Conservation (phyloP, 140 eudicot genomes). For the Flaveria floridana region DNA sequence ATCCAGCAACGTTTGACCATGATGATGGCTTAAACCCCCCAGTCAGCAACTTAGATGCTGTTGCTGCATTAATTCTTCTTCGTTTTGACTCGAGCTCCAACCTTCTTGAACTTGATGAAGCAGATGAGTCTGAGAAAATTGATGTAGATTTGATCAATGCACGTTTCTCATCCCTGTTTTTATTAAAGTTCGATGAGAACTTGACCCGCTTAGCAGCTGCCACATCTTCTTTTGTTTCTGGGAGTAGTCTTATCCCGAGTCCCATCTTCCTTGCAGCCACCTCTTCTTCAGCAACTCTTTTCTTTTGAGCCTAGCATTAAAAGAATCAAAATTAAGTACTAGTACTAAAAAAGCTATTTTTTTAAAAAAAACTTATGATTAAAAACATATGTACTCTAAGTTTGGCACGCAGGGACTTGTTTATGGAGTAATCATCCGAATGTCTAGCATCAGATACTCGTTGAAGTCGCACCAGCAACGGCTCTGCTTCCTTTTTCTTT, state of each 20-base stretch:
- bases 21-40: slow-evolving; percentile 86
- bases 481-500: slow-evolving; percentile 88
- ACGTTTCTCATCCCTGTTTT: slow-evolving; percentile 55
- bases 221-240: slow-evolving; percentile 64
- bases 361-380: background rate
- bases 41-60: slow-evolving; percentile 53
- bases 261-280: slow-evolving; percentile 60
- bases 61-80: slow-evolving; percentile 69
- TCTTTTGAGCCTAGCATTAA: slow-evolving; percentile 59
- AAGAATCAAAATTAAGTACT: background rate
- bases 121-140: slow-evolving; percentile 47
- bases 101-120: slow-evolving; percentile 43
- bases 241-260: slow-evolving; percentile 69
- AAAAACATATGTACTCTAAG: slow-evolving; percentile 47
- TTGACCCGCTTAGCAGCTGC: slow-evolving; percentile 58
- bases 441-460: slow-evolving; percentile 67
- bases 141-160: slow-evolving; percentile 56
- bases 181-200: slow-evolving; percentile 53
- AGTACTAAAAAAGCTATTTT: background rate
- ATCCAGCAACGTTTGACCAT: slow-evolving; percentile 42
- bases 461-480: slow-evolving; percentile 73
- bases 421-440: slow-evolving; percentile 62
- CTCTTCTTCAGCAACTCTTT: slow-evolving; percentile 88
- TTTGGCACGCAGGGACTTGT: slow-evolving; percentile 67
- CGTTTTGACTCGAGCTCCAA: slow-evolving; percentile 65